Base-by-base conservation (phyloP, 106 monocot species). In the Dendrobium catenatum region DNA sequence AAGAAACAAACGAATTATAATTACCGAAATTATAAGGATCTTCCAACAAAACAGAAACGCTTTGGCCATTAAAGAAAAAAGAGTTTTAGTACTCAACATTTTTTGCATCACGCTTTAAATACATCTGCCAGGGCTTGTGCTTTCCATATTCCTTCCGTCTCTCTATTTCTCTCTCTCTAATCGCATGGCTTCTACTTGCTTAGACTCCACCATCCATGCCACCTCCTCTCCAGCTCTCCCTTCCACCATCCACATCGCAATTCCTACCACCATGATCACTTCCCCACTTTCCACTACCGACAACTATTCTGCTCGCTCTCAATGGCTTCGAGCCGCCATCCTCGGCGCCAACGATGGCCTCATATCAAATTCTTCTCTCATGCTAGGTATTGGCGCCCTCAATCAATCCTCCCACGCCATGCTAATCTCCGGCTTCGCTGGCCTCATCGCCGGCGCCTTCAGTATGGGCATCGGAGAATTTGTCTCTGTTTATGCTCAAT, bases 381-480 rank as follows among this genome's bases (percentile, higher is more conserved):
- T 94, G 91, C 79, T 94, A 24, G 91, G 94, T 24, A 88, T 94
- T 5, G 86, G 91, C 40, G 94, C 94, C 27, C 84, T 86, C 1
- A 81, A 77, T 41, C 29, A 78, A 4, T 77, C 75, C 40, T 77
- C 74, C 26, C 83, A 77, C 67, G 85, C 90, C 68, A 95, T 92
- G 87, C 58, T 92, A 59, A 78, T 90, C 20, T 88, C 94, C 10
- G 94, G 92, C n/a, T 19, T 88, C 5, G 90, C 92, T 2, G 92
- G 92, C 19, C 86, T 92, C 17, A 84, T 95, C 4, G 90, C 94
- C n/a, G 92, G 94, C 68, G 89, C 94, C 9, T 92, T 86, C 75
- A 95, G 94, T 88, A 95, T 95, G 94, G 92, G 92, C 78, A 84
- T 93, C 4, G 93, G 93, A 2, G 93, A 93, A 58, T 93, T 80